phyloP scores from a whole-genome alignment of 768 basidiomycete species.

The Antrodiella citrinella region DNA sequence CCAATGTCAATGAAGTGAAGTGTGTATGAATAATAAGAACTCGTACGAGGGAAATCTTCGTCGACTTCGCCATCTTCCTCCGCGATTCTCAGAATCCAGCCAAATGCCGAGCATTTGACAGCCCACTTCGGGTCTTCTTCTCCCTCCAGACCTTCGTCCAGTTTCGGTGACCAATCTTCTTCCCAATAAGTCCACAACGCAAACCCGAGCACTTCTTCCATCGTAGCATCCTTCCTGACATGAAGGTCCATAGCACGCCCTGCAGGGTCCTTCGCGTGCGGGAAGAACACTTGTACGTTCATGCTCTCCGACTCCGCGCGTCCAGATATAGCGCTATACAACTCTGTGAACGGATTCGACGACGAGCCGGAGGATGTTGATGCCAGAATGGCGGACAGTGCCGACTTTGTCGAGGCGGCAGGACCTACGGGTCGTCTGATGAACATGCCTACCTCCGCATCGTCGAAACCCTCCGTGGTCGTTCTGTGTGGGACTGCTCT shows the following conservation, averaged over 20 bases:
- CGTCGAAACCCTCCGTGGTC: not conserved
- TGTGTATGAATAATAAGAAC: not conserved
- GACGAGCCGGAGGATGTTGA: constrained; percentile 44
- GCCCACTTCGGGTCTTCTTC: constrained; percentile 57
- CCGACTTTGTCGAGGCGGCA: constrained; percentile 42
- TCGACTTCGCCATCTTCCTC: constrained; percentile 98
- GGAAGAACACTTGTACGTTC: constrained; percentile 78
- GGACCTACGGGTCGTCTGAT: constrained; percentile 41
- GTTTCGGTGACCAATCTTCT: constrained; percentile 67
- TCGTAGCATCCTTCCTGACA: constrained; percentile 80
- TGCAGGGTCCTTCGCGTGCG: constrained; percentile 56
- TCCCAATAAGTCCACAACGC: constrained; percentile 93
- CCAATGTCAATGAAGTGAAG: constrained; percentile 1
- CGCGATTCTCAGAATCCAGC: constrained; percentile 90
- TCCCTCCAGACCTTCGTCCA: constrained; percentile 56
- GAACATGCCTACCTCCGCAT: constrained; percentile 30
- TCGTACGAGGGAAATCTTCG: constrained; percentile 94
- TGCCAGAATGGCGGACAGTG: constrained; percentile 69
- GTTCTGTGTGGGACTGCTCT: not conserved
- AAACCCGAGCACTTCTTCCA: constrained; percentile 95
- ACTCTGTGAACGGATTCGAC: constrained; percentile 81
- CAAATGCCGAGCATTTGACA: constrained; percentile 60
- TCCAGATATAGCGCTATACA: constrained; percentile 81
- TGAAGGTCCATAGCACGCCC: constrained; percentile 61
- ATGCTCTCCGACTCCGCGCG: constrained; percentile 52